These are phyloP conservation scores for Knufia petricola DNA, from an alignment of 2,329 filamentous ascomycete genomes.

Conservation along the genomic window DNA sequence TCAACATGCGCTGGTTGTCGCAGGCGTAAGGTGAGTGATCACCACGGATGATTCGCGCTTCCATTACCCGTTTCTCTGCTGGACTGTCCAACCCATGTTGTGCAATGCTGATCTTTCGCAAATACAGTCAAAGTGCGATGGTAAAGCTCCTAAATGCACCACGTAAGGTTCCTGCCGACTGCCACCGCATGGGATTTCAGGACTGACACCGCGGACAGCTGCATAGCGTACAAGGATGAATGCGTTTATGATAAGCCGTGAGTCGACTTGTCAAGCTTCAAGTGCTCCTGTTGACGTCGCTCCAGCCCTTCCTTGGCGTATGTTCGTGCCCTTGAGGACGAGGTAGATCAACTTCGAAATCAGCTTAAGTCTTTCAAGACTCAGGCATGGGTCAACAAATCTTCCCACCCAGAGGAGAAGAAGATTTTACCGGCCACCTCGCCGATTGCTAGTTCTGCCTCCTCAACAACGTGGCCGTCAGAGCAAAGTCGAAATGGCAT, in stretches of 20 bases:
- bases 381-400: slow-evolving; percentile 18
- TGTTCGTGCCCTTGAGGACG: slow-evolving; percentile 22
- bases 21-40: slow-evolving; percentile 19
- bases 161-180: slow-evolving; percentile 13
- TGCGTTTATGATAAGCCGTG: slow-evolving; percentile 21
- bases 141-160: slow-evolving; percentile 21
- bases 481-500: slow-evolving; percentile 1
- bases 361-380: slow-evolving; percentile 20
- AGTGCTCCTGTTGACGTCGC: not conserved
- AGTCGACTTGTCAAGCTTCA: not conserved
- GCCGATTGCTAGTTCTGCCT: slow-evolving; percentile 15
- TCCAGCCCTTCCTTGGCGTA: slow-evolving; percentile 20
- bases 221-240: slow-evolving; percentile 24
- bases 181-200: not conserved
- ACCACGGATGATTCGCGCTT: not conserved
- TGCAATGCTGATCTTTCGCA: slow-evolving; percentile 11
- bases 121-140: slow-evolving; percentile 21
- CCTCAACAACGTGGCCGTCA: slow-evolving; percentile 17
- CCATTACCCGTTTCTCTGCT: not conserved
- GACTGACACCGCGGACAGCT: slow-evolving; percentile 11
- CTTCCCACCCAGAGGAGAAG: slow-evolving; percentile 17
- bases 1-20: slow-evolving; percentile 22
- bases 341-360: slow-evolving; percentile 19
- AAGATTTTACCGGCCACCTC: slow-evolving; percentile 17
- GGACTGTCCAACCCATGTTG: not conserved